A percentile compares a stretch with the other conserved stretches of the same genome.
phyloP scores from a whole-genome alignment of 1,139 yeast genomes.

The Saccharomyces uvarum region DNA sequence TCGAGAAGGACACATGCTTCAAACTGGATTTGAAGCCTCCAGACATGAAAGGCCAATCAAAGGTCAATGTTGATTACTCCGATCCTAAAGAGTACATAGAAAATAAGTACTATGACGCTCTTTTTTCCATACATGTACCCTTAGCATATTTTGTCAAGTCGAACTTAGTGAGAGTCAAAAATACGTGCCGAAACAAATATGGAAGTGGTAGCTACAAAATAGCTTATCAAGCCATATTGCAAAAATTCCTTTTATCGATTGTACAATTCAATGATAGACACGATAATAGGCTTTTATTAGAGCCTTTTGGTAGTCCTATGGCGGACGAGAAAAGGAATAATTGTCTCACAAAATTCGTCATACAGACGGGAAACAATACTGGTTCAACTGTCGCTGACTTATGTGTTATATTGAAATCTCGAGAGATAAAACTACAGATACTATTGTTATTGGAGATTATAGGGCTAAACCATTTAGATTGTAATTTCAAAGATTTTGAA shows the following conservation, averaged over 20 bases:
- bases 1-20: conserved; percentile 4
- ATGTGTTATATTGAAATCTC: conserved; percentile 38
- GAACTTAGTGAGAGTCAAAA: conserved; percentile 22
- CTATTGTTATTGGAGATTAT: conserved; percentile 46
- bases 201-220: conserved; percentile 5
- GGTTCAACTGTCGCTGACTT: conserved; percentile 10
- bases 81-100: conserved; percentile 20
- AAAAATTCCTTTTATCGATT: conserved; percentile 12
- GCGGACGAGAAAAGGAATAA: conserved; percentile 8
- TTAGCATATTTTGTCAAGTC: conserved; percentile 31
- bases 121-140: conserved; percentile 23
- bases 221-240: conserved; percentile 13
- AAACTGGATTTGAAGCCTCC: conserved; percentile 20
- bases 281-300: conserved; percentile 3
- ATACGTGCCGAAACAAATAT: conserved; percentile 17
- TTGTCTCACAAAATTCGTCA: conserved; percentile 10
- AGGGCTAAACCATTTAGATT: conserved; percentile 26
- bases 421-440: conserved; percentile 65
- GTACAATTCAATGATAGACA: conserved; percentile 23
- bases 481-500: conserved; percentile 27
- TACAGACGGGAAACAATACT: neutral
- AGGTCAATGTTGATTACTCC: neutral
- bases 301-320: neutral
- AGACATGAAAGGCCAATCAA: conserved; percentile 2
- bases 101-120: conserved; percentile 24